These are phyloP conservation scores for Euryodendron excelsum DNA, from an alignment of 148 eudicot species.

Conservation along the genomic window DNA sequence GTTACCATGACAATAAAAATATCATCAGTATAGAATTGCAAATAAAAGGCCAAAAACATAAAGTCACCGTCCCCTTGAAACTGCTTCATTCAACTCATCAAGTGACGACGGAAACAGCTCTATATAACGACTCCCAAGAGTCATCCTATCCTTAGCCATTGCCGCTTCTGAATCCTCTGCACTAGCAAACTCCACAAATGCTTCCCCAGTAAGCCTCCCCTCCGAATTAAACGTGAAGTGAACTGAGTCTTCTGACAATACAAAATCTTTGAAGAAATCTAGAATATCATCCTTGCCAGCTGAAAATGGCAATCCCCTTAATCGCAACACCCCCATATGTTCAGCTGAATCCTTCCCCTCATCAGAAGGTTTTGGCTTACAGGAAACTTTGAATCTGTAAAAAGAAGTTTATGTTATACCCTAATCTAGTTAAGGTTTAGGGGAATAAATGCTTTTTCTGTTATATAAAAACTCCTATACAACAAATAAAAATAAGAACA, in stretches of 20 bases:
- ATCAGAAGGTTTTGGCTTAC: conserved; percentile 40
- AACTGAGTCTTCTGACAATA: conserved; percentile 60
- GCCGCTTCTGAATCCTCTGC: conserved; percentile 79
- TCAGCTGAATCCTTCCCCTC: conserved; percentile 50
- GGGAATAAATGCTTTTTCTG: too few relatives aligned
- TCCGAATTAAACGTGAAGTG: conserved; percentile 53
- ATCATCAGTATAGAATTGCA: not conserved
- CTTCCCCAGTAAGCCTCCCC: conserved; percentile 89
- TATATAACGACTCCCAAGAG: conserved; percentile 87
- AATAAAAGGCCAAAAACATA: not conserved
- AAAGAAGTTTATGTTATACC: not conserved
- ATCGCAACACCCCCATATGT: too few relatives aligned
- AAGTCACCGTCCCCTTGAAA: conserved; percentile 52
- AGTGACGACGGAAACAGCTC: conserved; percentile 73
- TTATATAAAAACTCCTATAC: too few relatives aligned
- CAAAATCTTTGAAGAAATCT: conserved; percentile 72
- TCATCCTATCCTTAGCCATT: conserved; percentile 83
- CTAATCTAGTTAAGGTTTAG: too few relatives aligned
- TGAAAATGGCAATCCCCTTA: too few relatives aligned
- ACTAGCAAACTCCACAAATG: conserved; percentile 73
- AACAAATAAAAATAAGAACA: not conserved
- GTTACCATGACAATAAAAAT: not conserved
- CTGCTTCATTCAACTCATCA: conserved; percentile 69
- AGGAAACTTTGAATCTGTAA: not conserved
- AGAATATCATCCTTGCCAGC: conserved; percentile 80